These are phyloP conservation scores for Kuraishia hungarica DNA, from an alignment of 805 yeast genomes.

Conservation along the genomic window DNA sequence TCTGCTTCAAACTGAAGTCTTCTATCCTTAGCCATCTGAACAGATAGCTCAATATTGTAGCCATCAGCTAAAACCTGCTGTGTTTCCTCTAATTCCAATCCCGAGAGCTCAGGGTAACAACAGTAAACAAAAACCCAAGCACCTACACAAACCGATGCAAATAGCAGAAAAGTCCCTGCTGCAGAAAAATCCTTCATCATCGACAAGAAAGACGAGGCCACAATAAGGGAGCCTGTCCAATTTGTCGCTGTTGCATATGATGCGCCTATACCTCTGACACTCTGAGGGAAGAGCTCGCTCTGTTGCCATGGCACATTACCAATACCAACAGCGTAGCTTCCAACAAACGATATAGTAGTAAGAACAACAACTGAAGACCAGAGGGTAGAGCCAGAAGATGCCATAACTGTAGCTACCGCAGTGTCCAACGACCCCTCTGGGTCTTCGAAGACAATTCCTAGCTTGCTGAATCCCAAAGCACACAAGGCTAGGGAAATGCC, in stretches of 20 bases:
- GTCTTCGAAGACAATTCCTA: constrained; percentile 58
- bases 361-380: constrained; percentile 88
- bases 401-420: not conserved
- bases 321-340: constrained; percentile 86
- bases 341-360: constrained; percentile 81
- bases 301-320: constrained; percentile 99
- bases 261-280: constrained; percentile 87
- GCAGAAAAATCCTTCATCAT: constrained; percentile 92
- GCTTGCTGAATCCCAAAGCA: constrained; percentile 85
- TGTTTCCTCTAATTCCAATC: constrained; percentile 86
- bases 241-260: constrained; percentile 88
- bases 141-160: constrained; percentile 70
- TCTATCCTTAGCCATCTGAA: constrained; percentile 42
- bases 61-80: constrained; percentile 76
- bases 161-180: constrained; percentile 86
- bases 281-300: constrained; percentile 89
- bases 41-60: constrained; percentile 67
- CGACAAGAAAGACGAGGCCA: constrained; percentile 87
- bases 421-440: constrained; percentile 26
- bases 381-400: not conserved
- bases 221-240: constrained; percentile 91
- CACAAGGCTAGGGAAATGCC: constrained; percentile 64
- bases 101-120: constrained; percentile 88
- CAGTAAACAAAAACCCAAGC: constrained; percentile 71
- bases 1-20: not conserved